A percentile compares a stretch with the other conserved stretches of the same genome.
Conservation (phyloP, 2,329 filamentous ascomycete genomes). For the Stemphylium vesicarium region DNA sequence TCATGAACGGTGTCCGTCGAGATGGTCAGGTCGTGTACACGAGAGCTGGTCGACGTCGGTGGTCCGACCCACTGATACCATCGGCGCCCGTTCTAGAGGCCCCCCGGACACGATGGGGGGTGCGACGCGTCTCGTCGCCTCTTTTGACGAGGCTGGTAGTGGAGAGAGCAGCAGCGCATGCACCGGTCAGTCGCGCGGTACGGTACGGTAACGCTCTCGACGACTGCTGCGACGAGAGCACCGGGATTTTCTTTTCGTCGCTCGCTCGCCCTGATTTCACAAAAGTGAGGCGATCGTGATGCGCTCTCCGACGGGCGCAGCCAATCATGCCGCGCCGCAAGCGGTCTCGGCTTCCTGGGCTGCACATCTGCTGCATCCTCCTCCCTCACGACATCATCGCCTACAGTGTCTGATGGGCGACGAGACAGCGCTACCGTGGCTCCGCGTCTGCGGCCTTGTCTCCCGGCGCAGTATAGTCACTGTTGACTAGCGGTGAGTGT, state of each 20-base stretch:
- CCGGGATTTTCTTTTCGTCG: conserved; percentile 14
- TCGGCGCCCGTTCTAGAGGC: no score
- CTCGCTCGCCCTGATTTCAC: conserved; percentile 36
- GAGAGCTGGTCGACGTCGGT: no score
- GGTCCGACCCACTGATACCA: no score
- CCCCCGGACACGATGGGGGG: no score
- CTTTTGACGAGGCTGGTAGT: no score
- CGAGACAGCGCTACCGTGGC: conserved; percentile 31
- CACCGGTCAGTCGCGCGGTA: conserved; percentile 18
- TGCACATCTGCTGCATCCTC: conserved; percentile 23
- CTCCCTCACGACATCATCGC: conserved; percentile 22
- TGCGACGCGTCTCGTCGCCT: no score
- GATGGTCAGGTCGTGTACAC: not conserved
- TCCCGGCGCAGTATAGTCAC: conserved; percentile 16
- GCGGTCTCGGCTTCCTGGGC: conserved; percentile 24
- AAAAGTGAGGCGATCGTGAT: conserved; percentile 43
- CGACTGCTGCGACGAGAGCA: not conserved
- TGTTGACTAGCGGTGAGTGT: conserved; percentile 38
- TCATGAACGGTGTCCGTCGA: not conserved
- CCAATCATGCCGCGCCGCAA: conserved; percentile 32
- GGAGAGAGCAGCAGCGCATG: not conserved
- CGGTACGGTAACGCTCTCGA: no score
- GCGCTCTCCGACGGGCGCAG: conserved; percentile 27
- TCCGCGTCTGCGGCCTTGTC: conserved; percentile 18
- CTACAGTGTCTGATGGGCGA: conserved; percentile 28